Evolutionary conservation across 108 stramenopile species (phyloP), one percentile per base, ranked within the genome.

Genomic region (Thalassiosira profunda): DNA sequence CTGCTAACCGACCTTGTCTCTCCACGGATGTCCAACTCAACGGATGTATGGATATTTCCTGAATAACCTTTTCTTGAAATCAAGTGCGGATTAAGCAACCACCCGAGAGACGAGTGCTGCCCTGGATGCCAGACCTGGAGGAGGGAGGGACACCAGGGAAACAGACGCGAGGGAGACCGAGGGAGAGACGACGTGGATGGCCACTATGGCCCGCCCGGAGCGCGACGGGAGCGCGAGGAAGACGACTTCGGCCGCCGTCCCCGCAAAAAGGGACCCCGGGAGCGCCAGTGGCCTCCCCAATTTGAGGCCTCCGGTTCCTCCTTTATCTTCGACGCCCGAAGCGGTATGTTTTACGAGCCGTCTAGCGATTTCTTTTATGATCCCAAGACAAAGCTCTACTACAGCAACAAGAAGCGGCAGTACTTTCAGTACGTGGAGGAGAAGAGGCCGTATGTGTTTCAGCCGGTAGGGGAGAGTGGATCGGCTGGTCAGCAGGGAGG

Each of bases 271-370:
- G 24, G 5, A 23, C 56, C 45, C 29, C 56, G n/a, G 35, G 45
- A 70, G 43, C 29, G 56, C 4, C 83, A 82, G 43, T 93, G 92
- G 92, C 93, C 93, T 11, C 90, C 89, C 1, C 79, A 67, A 24
- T 91, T 91, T 65, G 88, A 94, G 38, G 59, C 53, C 5, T 62
- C 71, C n/a, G 87, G 88, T 0, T 82, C 86, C 4, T 72, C 79
- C 0, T 94, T 80, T 73, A 68, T 88, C 4, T 91, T 94, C 60
- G 90, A 94, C 66, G 45, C 81, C 14, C 60, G 87, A 21, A 84
- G 86, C 3, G 87, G 81, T n/a, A 88, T 90, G 82, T 94, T 94
- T 53, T 91, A 90, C 53, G 86, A 94, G 49, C 77, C 83, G n/a
- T 12, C 63, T 1, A 82, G 81, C 42, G 81, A 91, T 57, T 94